These are phyloP conservation scores for Scedosporium aurantiacum DNA, from an alignment of 2,329 filamentous ascomycete species.

Conservation along the genomic window DNA sequence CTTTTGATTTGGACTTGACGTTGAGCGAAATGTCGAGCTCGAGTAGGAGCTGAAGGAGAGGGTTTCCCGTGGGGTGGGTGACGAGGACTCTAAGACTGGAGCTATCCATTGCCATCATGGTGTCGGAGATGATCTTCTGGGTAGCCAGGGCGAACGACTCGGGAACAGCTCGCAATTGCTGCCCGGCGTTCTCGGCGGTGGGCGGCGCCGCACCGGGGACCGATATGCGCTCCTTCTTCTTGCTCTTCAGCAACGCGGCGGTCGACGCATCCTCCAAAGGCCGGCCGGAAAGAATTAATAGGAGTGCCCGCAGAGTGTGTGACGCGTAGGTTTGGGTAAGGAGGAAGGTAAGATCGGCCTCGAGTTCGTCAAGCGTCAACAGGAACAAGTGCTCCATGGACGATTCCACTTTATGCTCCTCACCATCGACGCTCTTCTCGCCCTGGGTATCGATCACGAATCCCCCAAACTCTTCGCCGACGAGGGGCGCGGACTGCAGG, in stretches of 20 bases:
- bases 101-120: constrained; percentile 62
- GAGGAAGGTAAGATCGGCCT: constrained; percentile 70
- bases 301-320: constrained; percentile 74
- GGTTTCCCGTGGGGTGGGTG: constrained; percentile 83
- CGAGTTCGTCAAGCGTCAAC: constrained; percentile 74
- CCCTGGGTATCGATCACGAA: constrained; percentile 26
- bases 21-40: constrained; percentile 73
- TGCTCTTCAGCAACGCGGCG: constrained; percentile 74
- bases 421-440: constrained; percentile 28
- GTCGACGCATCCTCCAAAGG: constrained; percentile 60
- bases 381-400: constrained; percentile 77
- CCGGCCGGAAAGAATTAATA: constrained; percentile 76
- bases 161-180: constrained; percentile 52
- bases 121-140: constrained; percentile 71
- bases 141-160: constrained; percentile 66
- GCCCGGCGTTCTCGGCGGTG: constrained; percentile 31
- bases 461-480: constrained; percentile 59
- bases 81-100: constrained; percentile 75
- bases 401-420: constrained; percentile 21
- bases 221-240: constrained; percentile 76
- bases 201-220: constrained; percentile 41
- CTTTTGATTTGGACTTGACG: constrained; percentile 52
- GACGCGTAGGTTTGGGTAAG: constrained; percentile 85
- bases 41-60: constrained; percentile 80
- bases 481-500: constrained; percentile 65